A percentile compares a stretch with the other conserved stretches of the same genome.
Conservation (phyloP, 805 yeast species). For the Wickerhamomyces alni region DNA sequence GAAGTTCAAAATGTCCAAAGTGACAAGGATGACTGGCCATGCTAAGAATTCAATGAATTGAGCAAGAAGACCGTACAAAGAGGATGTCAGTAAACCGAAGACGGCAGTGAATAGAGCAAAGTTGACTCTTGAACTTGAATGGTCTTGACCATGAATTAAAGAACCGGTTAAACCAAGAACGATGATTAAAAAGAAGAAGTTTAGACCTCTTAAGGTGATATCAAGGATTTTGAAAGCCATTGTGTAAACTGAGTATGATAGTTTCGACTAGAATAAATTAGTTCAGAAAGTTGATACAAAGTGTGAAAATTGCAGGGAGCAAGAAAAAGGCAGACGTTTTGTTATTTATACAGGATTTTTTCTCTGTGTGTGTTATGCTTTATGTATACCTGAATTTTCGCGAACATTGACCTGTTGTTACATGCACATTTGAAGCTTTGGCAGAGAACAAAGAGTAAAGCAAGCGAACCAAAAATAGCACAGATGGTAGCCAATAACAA, state of each 20-base stretch:
- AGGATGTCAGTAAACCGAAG: slow-evolving; percentile 75
- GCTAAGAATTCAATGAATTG: slow-evolving; percentile 74
- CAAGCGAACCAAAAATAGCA: too few relatives aligned
- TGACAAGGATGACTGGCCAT: slow-evolving; percentile 75
- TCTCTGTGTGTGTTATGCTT: too few relatives aligned
- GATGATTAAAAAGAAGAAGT: slow-evolving; percentile 72
- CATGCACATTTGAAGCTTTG: too few relatives aligned
- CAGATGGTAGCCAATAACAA: too few relatives aligned
- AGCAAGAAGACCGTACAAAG: slow-evolving; percentile 74
- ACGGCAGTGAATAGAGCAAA: slow-evolving; percentile 84
- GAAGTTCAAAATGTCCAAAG: slow-evolving; percentile 79
- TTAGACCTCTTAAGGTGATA: slow-evolving; percentile 63
- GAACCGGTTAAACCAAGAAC: slow-evolving; percentile 86
- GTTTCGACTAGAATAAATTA: too few relatives aligned
- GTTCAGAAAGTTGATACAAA: too few relatives aligned
- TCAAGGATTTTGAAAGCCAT: slow-evolving; percentile 31
- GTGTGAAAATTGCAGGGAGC: too few relatives aligned
- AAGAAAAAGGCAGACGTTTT: not conserved
- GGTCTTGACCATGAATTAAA: slow-evolving; percentile 65
- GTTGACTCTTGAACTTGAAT: slow-evolving; percentile 69
- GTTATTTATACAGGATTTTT: not conserved
- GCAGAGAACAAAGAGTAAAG: too few relatives aligned
- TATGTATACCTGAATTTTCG: too few relatives aligned
- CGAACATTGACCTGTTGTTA: too few relatives aligned
- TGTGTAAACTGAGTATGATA: not conserved